Evolutionary conservation across 2,329 filamentous ascomycete genomes (phyloP), one percentile per base, ranked within the genome.

Genomic region (Cadophora gregata): DNA sequence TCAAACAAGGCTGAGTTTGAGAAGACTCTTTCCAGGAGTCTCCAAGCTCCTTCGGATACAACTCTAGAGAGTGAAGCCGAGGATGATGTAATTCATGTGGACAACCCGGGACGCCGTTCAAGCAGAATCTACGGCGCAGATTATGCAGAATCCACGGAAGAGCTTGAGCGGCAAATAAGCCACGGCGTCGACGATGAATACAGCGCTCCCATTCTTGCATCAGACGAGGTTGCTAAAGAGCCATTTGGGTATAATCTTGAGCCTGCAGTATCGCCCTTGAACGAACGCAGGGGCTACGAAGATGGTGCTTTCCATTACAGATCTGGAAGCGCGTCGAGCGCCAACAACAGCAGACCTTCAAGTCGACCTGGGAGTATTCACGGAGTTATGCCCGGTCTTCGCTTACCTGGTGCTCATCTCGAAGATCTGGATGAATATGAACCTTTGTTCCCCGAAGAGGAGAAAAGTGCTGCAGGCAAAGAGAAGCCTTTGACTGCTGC

Each of bases 391-490:
- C 81, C 84, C 19, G 80, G 81, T 63, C 82, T 75, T 47, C 69
- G 70, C 19, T 47, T 70, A 33, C 77, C 90, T 78, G 80, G 87
- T 51, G 93, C 90, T 3, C 92, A 92, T 5, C 81, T 97, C 9
- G 93, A 96, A 73, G 91, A 97, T 75, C 92, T 97, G 5, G 90
- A 94, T 74, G 94, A 98, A 78, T 98, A 98, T 75, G 95, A 98
- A 77, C 96, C 96, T 1, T 82, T 99, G 3, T 99, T 99, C 79
- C 90, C 92, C 0, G 93, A 96, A 65, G 91, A 94, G 19, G 84
- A 86, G 3, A 86, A 88, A 64, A 80, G 84, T 29, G 71, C 77
- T 24, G 71, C 73, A 21, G 78, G 80, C 50, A 76, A 77, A 27
- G 81, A 83, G 60, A 84, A 84, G 70, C 81, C 81, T 9, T 76